phyloP scores from a whole-genome alignment of 768 basidiomycete genomes.

The Mycena maculata region DNA sequence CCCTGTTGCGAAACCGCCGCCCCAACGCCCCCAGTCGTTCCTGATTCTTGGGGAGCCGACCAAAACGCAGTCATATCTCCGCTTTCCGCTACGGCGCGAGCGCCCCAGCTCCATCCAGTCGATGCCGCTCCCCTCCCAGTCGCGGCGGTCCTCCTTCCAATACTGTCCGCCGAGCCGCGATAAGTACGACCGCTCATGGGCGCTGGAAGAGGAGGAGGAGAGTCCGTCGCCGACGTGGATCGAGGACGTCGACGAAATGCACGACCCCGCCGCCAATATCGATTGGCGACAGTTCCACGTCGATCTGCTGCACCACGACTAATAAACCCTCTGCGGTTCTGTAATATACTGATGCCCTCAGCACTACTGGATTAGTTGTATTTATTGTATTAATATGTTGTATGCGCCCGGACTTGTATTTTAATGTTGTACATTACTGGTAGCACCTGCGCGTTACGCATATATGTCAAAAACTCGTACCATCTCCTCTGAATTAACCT shows the following conservation, averaged over 20 bases:
- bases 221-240: conserved; percentile 23
- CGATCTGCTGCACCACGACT: conserved; percentile 45
- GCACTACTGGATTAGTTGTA: background rate
- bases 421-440: too few relatives aligned
- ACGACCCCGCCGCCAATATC: conserved; percentile 53
- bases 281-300: conserved; percentile 72
- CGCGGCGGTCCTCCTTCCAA: conserved; percentile 47
- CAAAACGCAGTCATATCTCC: conserved; percentile 31
- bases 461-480: too few relatives aligned
- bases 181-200: conserved; percentile 50
- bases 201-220: conserved; percentile 52
- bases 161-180: conserved; percentile 43
- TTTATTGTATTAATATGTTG: background rate
- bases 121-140: conserved; percentile 43
- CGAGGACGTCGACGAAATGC: conserved; percentile 41
- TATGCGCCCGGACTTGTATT: too few relatives aligned
- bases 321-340: background rate
- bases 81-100: conserved; percentile 39
- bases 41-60: conserved; percentile 45
- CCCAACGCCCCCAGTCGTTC: conserved; percentile 29
- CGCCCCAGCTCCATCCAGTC: conserved; percentile 48
- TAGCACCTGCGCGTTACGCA: too few relatives aligned
- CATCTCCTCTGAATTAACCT: too few relatives aligned
- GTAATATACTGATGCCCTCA: background rate
- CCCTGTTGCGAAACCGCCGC: conserved; percentile 35